A percentile compares a stretch with the other conserved stretches of the same genome.
These are phyloP conservation scores for Fusarium sp. DNA, from an alignment of 2,329 filamentous ascomycete species.

Conservation along the genomic window DNA sequence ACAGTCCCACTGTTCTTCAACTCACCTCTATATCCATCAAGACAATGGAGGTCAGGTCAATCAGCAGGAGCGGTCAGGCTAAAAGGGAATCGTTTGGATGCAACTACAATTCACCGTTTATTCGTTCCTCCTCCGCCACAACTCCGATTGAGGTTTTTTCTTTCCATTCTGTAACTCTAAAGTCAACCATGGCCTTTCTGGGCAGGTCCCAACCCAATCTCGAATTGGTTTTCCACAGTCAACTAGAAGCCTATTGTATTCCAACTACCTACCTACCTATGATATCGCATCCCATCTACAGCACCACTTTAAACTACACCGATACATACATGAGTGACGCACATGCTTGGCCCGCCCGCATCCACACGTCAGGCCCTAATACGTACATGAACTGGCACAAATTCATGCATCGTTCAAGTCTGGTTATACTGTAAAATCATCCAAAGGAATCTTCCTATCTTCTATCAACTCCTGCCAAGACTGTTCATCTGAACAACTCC, in stretches of 20 bases:
- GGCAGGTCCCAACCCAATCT: background rate
- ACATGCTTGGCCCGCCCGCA: slow-evolving; percentile 43
- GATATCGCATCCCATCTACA: slow-evolving; percentile 12
- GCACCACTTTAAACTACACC: slow-evolving; percentile 36
- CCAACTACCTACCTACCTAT: background rate
- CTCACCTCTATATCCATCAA: background rate
- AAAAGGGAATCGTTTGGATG: slow-evolving; percentile 6
- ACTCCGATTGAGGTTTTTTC: background rate
- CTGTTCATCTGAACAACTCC: slow-evolving; percentile 2
- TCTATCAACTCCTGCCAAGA: slow-evolving; percentile 11
- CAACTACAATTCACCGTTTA: background rate
- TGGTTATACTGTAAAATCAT: slow-evolving; percentile 1
- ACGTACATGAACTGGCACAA: slow-evolving; percentile 45
- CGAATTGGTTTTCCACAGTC: background rate
- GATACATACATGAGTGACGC: slow-evolving; percentile 39
- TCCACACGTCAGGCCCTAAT: slow-evolving; percentile 47
- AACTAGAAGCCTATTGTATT: background rate
- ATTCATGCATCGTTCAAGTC: slow-evolving; percentile 31
- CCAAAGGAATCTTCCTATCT: background rate
- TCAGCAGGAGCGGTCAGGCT: slow-evolving; percentile 22
- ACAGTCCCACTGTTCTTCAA: slow-evolving; percentile 25
- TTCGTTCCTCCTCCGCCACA: background rate
- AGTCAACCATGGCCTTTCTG: background rate
- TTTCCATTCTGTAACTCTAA: background rate
- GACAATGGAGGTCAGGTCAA: slow-evolving; percentile 7